Conservation (phyloP, 2,329 filamentous ascomycete genomes). For the Periconia digitata region DNA sequence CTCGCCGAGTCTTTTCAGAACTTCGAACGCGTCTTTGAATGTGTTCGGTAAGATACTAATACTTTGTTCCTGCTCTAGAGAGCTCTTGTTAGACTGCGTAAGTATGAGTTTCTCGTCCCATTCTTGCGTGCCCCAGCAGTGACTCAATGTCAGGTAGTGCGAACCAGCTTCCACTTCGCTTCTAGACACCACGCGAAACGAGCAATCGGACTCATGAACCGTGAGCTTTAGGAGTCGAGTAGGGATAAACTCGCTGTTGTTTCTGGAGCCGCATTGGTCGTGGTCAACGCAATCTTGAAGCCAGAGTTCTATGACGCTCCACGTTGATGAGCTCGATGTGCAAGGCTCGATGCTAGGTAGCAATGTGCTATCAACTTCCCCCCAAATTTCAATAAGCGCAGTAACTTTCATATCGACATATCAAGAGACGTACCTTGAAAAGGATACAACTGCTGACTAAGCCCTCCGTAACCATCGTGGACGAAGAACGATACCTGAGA, state of each 20-base stretch:
- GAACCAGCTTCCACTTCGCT: background rate
- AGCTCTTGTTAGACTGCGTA: background rate
- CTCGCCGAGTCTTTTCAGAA: background rate
- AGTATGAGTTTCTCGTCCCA: background rate
- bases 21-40: background rate
- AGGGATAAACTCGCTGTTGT: background rate
- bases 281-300: background rate
- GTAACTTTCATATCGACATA: background rate
- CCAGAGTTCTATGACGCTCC: background rate
- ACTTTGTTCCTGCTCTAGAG: background rate
- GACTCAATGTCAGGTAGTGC: background rate
- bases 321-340: background rate
- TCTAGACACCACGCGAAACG: background rate
- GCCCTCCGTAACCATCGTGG: too few relatives aligned
- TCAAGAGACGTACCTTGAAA: background rate
- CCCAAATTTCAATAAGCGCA: too few relatives aligned
- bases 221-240: background rate
- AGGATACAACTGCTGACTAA: background rate
- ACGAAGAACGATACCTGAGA: too few relatives aligned
- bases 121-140: slow-evolving; percentile 1
- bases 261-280: background rate
- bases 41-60: background rate
- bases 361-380: background rate
- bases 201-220: background rate
- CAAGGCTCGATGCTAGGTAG: background rate